Evolutionary conservation across 2,329 filamentous ascomycete species (phyloP).

Genomic region (Colletotrichum euphorbiae): DNA sequence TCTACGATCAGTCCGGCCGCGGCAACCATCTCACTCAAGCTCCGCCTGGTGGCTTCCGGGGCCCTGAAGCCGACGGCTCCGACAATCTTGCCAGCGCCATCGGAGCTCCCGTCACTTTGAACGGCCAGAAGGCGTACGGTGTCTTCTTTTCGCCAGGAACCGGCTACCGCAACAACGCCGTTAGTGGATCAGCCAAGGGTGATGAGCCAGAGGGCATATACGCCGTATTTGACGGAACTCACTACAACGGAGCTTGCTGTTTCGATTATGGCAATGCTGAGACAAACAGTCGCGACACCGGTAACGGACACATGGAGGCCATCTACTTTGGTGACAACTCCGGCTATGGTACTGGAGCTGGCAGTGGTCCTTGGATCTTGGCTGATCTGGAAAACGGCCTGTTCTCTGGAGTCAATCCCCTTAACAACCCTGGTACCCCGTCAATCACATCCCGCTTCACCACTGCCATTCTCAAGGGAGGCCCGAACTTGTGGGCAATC

Average conservation of each 20-base stretch:
- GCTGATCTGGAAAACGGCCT: conserved; percentile 76
- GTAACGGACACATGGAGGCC: conserved; percentile 76
- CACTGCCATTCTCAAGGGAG: conserved; percentile 68
- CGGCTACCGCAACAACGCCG: conserved; percentile 71
- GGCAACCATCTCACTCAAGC: conserved; percentile 73
- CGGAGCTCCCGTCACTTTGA: conserved; percentile 70
- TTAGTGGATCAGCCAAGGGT: conserved; percentile 63
- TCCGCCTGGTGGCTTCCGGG: conserved; percentile 66
- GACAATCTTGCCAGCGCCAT: conserved; percentile 70
- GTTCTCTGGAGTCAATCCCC: conserved; percentile 64
- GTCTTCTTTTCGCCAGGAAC: conserved; percentile 71
- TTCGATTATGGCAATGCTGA: conserved; percentile 71
- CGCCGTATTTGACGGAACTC: conserved; percentile 68
- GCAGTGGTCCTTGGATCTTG: conserved; percentile 75
- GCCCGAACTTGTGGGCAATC: conserved; percentile 67
- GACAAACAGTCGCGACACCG: conserved; percentile 63
- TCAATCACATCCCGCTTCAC: conserved; percentile 67
- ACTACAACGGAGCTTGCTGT: conserved; percentile 68
- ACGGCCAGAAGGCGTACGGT: conserved; percentile 72
- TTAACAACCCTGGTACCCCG: conserved; percentile 63
- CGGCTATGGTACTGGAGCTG: conserved; percentile 66
- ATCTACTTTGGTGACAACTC: conserved; percentile 72
- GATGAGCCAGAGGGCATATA: conserved; percentile 71
- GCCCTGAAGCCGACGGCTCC: conserved; percentile 66
- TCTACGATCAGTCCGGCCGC: conserved; percentile 74